Evolutionary conservation across 106 monocot species (phyloP).

Genomic region (Allium cepa): DNA sequence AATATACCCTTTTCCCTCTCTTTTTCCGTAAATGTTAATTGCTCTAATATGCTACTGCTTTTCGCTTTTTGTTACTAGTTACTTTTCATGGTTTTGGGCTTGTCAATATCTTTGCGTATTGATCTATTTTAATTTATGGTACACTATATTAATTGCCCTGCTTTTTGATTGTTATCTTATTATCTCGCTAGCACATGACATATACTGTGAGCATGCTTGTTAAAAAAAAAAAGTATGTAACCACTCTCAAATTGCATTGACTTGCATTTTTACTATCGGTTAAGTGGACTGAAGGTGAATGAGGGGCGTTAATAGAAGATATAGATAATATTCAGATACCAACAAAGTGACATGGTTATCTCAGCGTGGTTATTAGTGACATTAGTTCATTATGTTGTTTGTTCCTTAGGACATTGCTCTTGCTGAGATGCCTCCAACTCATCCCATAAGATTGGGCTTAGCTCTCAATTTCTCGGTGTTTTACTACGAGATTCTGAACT

Average conservation of each 20-base stretch:
- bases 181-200: no score
- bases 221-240: no score
- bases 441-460: constrained; percentile 6
- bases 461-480: constrained; percentile 11
- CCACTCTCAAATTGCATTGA: no score
- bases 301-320: no score
- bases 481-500: constrained; percentile 7
- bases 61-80: neutral
- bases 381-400: neutral
- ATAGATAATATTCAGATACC: no score
- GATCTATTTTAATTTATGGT: no score
- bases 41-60: neutral
- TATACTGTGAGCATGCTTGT: no score
- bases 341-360: neutral
- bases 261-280: no score
- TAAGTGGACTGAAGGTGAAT: no score
- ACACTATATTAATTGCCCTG: no score
- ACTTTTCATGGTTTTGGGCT: neutral
- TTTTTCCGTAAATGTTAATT: neutral
- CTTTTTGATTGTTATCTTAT: no score
- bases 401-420: constrained; percentile 5
- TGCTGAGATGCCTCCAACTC: constrained; percentile 1
- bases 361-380: no score
- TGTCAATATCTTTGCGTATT: neutral
- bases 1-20: neutral